Evolutionary conservation across 176 grass and related monocot genomes (phyloP), one percentile per base, ranked within the genome.

Genomic region (Oryza brachyantha): DNA sequence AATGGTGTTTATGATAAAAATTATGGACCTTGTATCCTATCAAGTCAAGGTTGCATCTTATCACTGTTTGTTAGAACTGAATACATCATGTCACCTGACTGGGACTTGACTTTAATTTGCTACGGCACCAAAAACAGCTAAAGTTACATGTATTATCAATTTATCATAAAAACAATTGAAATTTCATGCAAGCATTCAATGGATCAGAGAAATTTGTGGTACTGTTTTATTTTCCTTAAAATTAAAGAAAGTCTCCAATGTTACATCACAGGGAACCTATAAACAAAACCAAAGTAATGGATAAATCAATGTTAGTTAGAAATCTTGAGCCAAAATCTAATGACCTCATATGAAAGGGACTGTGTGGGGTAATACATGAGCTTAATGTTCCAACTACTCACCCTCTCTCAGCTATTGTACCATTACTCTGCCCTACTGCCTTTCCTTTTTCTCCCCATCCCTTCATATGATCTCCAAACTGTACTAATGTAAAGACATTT

Each of bases 311-410:
- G 70, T 86, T 83, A 46, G 83, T 83, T 90, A 73, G 46, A 75
- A 74, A 70, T 61, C 84, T 83, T 90, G 79, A 79, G 28, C 21
- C 43, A 90, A 64, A 90, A 90, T 83, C 74, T 70, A 70, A 52
- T 78, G 79, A 83, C 40, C 32, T 78, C 61, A 79, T 32, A 21
- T 24, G 88, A 86, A 64, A 74, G 79, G 37, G 83, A 79, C 68
- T 75, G 40, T 21, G 26, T 82, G 13, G 79, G 68, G 68, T 79
- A 68, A 79, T 83, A 29, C 37, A 32, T 79, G 74, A 82, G 83
- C 61, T 74, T 66, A 83, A 78, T 74, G 78, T 69, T 62, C 88
- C 67, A 74, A 73, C 88, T 5, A 68, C 83, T 46, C 26, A 16
- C 28, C 43, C 76, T 22, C 25, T 67, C 17, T 70, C 61, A 68